Evolutionary conservation across 768 basidiomycete genomes (phyloP), one percentile per base, ranked within the genome.

Genomic region (Trametes meyenii): DNA sequence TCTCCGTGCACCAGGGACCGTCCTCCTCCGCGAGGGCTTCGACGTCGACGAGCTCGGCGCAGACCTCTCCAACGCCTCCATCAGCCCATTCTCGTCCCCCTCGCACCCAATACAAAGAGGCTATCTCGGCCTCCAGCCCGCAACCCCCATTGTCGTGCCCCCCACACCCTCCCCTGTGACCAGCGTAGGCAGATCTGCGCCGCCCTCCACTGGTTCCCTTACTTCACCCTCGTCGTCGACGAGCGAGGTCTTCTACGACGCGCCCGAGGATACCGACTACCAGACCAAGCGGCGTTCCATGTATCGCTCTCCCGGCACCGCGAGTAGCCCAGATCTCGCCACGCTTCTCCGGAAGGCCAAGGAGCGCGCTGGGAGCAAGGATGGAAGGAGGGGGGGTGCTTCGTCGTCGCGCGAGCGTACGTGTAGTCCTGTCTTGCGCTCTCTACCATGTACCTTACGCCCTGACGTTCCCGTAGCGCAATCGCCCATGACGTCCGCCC

Each of bases 321-420:
- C 94, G 36, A 92, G 90, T 67, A 94, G 90, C 70, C 96, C 95
- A 26, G 95, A 98, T 75, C 80, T 97, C 21, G 92, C 92, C 4
- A 94, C 92, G 11, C 80, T 97, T 55, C 73, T 95, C 55, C 82
- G 88, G 63, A 95, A 94, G 75, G 89, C 91, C 16, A 92, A 88
- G 74, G 89, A 89, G 68, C 78, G 82, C 51, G 70, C 33, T 33
- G 59, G 55, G 16, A 56, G 50, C 35, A 63, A 46, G 58, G 69
- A 66, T 51, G 66, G 55, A 43, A 57, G 63, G 23, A 40, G 73
- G 70, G 12, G 76, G 35, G 55, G 51, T 7, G 43, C 64, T 35
- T 59, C 57, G 33, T 59, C 58, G 39, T 63, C 62, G 57, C 57
- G 62, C 38, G 62, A 63, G 17, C 45, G 62, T 63, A 29, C 58